Percentiles rank a stretch among this genome's conserved stretches.
Evolutionary conservation across 257 asterid species (phyloP).

Genomic region (Nicotiana tabacum): DNA sequence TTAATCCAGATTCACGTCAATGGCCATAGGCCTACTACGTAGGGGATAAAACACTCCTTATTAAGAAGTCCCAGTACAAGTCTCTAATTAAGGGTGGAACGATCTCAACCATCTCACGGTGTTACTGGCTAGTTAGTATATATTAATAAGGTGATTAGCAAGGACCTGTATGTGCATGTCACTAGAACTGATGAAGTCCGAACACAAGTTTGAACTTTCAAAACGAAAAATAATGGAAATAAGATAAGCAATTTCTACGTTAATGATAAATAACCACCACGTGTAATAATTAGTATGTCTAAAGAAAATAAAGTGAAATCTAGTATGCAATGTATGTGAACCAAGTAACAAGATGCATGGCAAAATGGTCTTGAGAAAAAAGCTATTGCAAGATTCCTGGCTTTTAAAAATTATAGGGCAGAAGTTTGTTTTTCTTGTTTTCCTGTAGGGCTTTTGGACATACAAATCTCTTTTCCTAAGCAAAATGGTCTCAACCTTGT

Average conservation of each 20-base stretch:
- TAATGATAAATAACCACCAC: background rate
- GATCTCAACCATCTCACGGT: background rate
- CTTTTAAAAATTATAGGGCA: background rate
- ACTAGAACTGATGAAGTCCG: background rate
- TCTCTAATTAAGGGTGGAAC: too few relatives aligned
- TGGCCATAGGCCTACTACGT: too few relatives aligned
- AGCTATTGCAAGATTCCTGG: conserved; percentile 10
- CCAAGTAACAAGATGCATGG: background rate
- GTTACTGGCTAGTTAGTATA: background rate
- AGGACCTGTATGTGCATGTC: background rate
- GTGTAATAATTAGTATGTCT: background rate
- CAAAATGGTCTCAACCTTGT: conserved; percentile 7
- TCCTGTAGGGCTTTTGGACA: conserved; percentile 9
- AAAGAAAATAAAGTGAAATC: background rate
- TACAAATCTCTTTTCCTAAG: background rate
- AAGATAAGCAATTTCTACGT: background rate
- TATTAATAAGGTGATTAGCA: background rate
- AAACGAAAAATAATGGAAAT: background rate
- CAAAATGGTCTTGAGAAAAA: background rate
- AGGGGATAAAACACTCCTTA: too few relatives aligned
- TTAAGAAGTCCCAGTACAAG: too few relatives aligned
- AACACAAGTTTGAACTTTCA: background rate
- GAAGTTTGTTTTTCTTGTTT: background rate
- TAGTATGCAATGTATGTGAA: conserved; percentile 1
- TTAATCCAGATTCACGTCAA: background rate